Evolutionary conservation across 164 flowering plant species (phyloP).

Genomic region (Berberis vulgaris): DNA sequence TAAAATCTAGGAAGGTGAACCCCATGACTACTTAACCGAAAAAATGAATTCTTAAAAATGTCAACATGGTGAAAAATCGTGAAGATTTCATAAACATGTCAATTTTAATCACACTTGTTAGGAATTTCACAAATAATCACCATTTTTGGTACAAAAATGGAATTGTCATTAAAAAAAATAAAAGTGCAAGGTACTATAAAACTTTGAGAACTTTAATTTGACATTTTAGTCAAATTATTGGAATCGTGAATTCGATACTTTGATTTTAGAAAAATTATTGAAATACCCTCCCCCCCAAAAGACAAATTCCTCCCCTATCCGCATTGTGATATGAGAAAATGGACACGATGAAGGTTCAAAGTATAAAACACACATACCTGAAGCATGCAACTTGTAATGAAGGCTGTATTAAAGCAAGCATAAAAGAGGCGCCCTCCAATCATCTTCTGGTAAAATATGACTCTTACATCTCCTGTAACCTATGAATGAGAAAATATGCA

Average conservation of each 20-base stretch:
- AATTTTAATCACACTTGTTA: too few relatives aligned
- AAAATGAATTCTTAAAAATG: too few relatives aligned
- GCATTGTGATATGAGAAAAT: not conserved
- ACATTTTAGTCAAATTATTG: not conserved
- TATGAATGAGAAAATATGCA: constrained; percentile 9
- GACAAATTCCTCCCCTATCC: not conserved
- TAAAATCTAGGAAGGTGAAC: too few relatives aligned
- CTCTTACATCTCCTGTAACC: constrained; percentile 70
- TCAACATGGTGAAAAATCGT: too few relatives aligned
- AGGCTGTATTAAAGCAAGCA: constrained; percentile 72
- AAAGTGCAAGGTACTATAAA: too few relatives aligned
- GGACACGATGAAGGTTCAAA: too few relatives aligned
- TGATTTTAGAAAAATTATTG: not conserved
- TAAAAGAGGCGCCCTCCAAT: constrained; percentile 78
- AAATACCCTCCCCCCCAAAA: not conserved
- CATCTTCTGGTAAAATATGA: constrained; percentile 68
- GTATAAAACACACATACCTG: constrained; percentile 38
- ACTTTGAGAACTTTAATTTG: too few relatives aligned
- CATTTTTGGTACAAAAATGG: too few relatives aligned
- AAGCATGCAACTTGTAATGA: constrained; percentile 54
- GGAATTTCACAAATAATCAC: too few relatives aligned
- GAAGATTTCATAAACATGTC: too few relatives aligned
- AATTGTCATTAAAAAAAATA: too few relatives aligned
- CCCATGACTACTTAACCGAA: too few relatives aligned
- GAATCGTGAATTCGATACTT: not conserved